Base-by-base conservation (phyloP, 2,329 filamentous ascomycete genomes). In the Diplodia mutila region DNA sequence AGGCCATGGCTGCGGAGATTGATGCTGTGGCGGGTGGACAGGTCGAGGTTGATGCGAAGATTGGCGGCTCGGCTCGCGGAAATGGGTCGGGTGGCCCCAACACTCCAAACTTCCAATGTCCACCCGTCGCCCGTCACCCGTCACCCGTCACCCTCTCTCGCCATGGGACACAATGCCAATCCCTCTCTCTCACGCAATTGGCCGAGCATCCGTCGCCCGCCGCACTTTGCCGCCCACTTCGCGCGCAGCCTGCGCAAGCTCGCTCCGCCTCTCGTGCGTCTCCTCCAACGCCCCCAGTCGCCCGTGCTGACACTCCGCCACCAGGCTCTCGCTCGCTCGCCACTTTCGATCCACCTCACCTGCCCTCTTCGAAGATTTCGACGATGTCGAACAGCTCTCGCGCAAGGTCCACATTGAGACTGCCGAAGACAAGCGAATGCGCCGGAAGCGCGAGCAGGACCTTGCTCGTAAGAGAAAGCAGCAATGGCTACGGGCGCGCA, bases 1-100 rank as follows among this genome's bases (percentile, higher is more conserved):
- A 72, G 27, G 74, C 70, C 74, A 75, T 75, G 23, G 27, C 39
- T 54, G 61, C 7, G 32, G 49, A 25, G 61, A 4, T 21, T 27
- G 61, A 12, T 25, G 54, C 39, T 25, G 61, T 37, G 7, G 27
- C 11, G n/a, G 25, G 21, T 29, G 7, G 29, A 32, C 29, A 32
- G 29, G 46, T 27, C n/a, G 29, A 27, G 46, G 48, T 27, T 49
- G 61, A 21, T 37, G 61, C 8, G 57, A 12, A n/a, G 57, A 29
- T 49, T 49, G 27, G 25, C 27, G 54, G 55, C 55, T 48, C 59
- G 59, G 42, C 48, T n/a, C n/a, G n/a, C n/a, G n/a, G n/a, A n/a
- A n/a, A n/a, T n/a, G n/a, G n/a, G n/a, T n/a, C n/a, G n/a, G n/a
- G n/a, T n/a, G n/a, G n/a, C n/a, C n/a, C n/a, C n/a, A n/a, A n/a